These are phyloP conservation scores for Dendrobium chrysotoxum DNA, from an alignment of 106 monocot species.

Conservation along the genomic window DNA sequence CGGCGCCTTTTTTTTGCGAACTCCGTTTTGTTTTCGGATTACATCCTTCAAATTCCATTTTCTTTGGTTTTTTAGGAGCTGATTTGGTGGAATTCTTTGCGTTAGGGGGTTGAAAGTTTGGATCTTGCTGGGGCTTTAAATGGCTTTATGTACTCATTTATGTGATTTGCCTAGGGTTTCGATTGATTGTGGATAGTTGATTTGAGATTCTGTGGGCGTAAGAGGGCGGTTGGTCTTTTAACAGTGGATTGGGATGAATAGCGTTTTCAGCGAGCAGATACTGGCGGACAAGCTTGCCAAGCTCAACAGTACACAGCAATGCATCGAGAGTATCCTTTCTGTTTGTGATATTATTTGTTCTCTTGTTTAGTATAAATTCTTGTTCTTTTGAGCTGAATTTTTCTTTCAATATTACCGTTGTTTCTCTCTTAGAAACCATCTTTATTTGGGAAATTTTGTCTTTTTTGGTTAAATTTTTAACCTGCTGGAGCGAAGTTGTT, in stretches of 20 bases:
- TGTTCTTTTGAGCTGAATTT: neutral
- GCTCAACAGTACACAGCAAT: conserved; percentile 96
- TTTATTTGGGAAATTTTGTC: neutral
- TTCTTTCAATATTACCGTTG: neutral
- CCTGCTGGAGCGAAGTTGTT: neutral
- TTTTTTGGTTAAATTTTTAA: neutral
- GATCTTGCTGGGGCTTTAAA: neutral
- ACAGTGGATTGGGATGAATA: conserved; percentile 68
- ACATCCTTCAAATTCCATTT: neutral
- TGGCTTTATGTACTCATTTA: neutral
- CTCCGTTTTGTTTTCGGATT: neutral
- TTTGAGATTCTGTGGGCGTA: neutral
- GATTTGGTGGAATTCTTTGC: conserved; percentile 3
- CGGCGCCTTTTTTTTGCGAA: neutral
- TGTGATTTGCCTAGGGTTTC: conserved; percentile 6
- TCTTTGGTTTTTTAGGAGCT: conserved; percentile 4
- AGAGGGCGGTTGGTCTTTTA: neutral
- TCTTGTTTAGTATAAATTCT: neutral
- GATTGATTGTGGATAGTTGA: neutral
- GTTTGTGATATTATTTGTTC: neutral
- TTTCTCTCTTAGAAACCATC: neutral
- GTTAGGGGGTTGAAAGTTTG: neutral
- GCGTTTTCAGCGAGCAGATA: conserved; percentile 88
- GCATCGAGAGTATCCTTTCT: conserved; percentile 96
- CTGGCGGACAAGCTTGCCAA: conserved; percentile 96